Percentiles rank a stretch among this genome's conserved stretches.
These are phyloP conservation scores for Phellopilus nigrolimitatus DNA, from an alignment of 1,284 basidiomycete genomes.

Conservation along the genomic window DNA sequence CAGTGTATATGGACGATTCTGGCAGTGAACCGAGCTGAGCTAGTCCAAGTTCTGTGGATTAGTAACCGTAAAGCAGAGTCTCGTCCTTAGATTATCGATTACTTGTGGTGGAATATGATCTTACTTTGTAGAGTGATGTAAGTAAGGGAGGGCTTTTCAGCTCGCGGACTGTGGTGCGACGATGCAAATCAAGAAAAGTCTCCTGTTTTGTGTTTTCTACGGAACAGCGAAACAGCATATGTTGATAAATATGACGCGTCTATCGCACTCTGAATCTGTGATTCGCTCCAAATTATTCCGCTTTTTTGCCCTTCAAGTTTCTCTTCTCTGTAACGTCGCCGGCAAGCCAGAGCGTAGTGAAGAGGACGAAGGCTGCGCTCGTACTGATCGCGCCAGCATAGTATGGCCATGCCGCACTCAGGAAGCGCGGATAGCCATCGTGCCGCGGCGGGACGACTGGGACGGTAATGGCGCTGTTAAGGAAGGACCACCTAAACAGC, in stretches of 20 bases:
- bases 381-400: slow-evolving; percentile 89
- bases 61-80: too few relatives aligned
- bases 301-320: slow-evolving; percentile 45
- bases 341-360: slow-evolving; percentile 80
- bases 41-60: too few relatives aligned
- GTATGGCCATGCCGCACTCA: slow-evolving; percentile 93
- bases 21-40: too few relatives aligned
- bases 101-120: too few relatives aligned
- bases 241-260: not conserved
- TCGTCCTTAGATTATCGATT: too few relatives aligned
- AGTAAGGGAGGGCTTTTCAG: too few relatives aligned
- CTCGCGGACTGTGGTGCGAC: too few relatives aligned
- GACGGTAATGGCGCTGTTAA: slow-evolving; percentile 72
- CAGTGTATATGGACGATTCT: too few relatives aligned
- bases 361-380: slow-evolving; percentile 77
- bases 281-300: slow-evolving; percentile 39
- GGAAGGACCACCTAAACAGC: slow-evolving; percentile 72
- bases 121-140: too few relatives aligned
- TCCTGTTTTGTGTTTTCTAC: too few relatives aligned
- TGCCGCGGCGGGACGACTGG: slow-evolving; percentile 91
- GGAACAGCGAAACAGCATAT: not conserved
- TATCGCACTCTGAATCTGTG: not conserved
- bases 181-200: too few relatives aligned
- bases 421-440: slow-evolving; percentile 92
- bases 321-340: slow-evolving; percentile 55